phyloP scores from a whole-genome alignment of 306 rosid species.

The Datisca glomerata region DNA sequence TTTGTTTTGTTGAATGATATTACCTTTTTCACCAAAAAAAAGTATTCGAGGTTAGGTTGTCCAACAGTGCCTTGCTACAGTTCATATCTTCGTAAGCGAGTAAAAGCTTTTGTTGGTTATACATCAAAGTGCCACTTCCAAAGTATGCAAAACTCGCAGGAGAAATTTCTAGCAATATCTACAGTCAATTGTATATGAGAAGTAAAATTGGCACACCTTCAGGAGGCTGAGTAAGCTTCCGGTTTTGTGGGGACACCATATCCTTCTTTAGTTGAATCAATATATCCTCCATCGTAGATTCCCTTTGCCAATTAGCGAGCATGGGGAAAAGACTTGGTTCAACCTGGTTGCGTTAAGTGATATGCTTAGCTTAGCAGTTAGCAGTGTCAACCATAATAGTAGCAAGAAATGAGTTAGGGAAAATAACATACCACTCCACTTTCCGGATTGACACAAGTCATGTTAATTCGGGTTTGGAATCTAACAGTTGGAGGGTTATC shows the following conservation, averaged over 20 bases:
- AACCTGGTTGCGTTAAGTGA: conserved; percentile 65
- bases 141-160: too few relatives aligned
- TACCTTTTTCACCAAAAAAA: too few relatives aligned
- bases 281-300: conserved; percentile 80
- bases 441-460: conserved; percentile 87
- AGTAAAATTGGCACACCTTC: conserved; percentile 49
- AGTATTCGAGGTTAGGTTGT: too few relatives aligned
- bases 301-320: conserved; percentile 95
- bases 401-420: conserved; percentile 5
- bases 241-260: conserved; percentile 86
- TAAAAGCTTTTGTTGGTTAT: conserved; percentile 55
- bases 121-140: not conserved
- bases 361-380: conserved; percentile 15
- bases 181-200: conserved; percentile 3
- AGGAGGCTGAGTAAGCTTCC: conserved; percentile 86
- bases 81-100: too few relatives aligned
- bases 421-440: conserved; percentile 65
- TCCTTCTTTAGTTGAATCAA: conserved; percentile 92
- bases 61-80: too few relatives aligned
- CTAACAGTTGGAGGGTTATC: conserved; percentile 88
- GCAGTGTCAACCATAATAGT: conserved; percentile 16
- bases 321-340: conserved; percentile 82
- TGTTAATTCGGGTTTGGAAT: conserved; percentile 85
- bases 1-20: too few relatives aligned
- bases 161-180: conserved; percentile 3